A percentile compares a stretch with the other conserved stretches of the same genome.
phyloP scores from a whole-genome alignment of 1,284 basidiomycete genomes.

The Abortiporus biennis region DNA sequence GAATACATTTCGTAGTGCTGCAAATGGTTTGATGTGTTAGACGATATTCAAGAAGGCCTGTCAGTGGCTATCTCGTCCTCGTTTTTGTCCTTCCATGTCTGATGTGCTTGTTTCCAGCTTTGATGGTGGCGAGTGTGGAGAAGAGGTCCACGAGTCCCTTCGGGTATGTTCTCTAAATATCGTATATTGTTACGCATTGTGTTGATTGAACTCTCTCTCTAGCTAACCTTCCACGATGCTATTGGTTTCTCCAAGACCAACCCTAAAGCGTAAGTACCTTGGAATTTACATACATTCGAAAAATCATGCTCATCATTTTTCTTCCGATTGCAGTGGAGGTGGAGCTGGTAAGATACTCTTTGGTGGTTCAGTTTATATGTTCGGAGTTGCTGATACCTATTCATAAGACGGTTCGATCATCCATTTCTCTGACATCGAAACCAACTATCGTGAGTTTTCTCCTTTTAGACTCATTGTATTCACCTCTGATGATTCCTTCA shows the following conservation, averaged over 20 bases:
- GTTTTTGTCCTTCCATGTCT: background rate
- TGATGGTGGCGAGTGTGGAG: conserved; percentile 1
- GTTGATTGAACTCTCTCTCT: too few species aligned
- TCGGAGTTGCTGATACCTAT: too few species aligned
- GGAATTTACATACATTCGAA: background rate
- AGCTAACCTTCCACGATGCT: conserved; percentile 6
- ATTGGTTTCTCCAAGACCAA: conserved; percentile 3
- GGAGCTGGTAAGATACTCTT: conserved; percentile 6
- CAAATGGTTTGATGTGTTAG: conserved; percentile 3
- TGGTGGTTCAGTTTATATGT: too few species aligned
- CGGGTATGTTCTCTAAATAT: background rate
- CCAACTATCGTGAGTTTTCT: conserved; percentile 17
- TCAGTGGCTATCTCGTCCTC: background rate
- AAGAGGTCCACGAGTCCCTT: background rate
- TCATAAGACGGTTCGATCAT: conserved; percentile 31
- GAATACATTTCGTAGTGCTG: conserved; percentile 3
- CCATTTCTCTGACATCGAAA: conserved; percentile 27
- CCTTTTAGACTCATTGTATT: background rate
- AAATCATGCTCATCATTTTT: background rate
- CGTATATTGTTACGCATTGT: too few species aligned
- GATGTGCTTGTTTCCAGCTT: background rate
- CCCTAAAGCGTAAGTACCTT: background rate
- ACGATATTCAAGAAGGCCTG: conserved; percentile 6
- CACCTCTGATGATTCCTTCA: background rate
- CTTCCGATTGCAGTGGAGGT: background rate